Evolutionary conservation across 1,284 basidiomycete genomes (phyloP), one percentile per base, ranked within the genome.

Genomic region (Tranzscheliella williamsii): DNA sequence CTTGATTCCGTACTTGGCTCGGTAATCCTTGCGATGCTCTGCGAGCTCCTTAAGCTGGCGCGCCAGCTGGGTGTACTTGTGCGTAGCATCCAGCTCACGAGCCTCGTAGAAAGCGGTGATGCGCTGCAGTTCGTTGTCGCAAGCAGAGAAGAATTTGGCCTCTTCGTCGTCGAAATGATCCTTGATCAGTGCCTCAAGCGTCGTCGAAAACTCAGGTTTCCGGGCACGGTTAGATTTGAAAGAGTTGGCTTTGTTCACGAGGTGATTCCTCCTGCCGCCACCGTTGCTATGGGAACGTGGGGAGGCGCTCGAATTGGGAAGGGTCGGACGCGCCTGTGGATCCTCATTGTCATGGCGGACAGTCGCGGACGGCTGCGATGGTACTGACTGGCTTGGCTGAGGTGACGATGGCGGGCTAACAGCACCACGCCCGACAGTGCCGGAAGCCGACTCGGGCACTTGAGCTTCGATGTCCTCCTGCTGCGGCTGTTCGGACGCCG

Each of bases 41-140:
- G 73, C 67, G 9, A 69, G 70, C 55, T 66, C 67, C 24, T 48
- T 44, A 24, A 95, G 82, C 75, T 96, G 92, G 37, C 82, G 81
- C 47, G 84, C 83, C 1, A 94, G 80, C 15, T 81, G 78, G 50
- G 78, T 76, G 47, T 84, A 83, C 50, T 81, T 82, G 22, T 79
- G 79, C 18, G 79, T 78, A 78, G 87, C 85, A 61, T 91, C 89
- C 20, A 81, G 80, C 76, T 90, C 89, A 20, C 87, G 83, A 20
- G 84, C 84, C 7, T 83, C 72, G 73, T 90, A 96, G 77, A 97
- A 97, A 3, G 35, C 32, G 31, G 61, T 45, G 44, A 68, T 69
- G 18, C 63, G 55, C 18, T 65, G 61, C 29, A 73, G 56, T 49
- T 70, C 70, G 22, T 46, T 27, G 27, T 75, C 64, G 41, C 67